Evolutionary conservation across 208 protist species (phyloP).

Genomic region (Endotrypanum monterogeii): DNA sequence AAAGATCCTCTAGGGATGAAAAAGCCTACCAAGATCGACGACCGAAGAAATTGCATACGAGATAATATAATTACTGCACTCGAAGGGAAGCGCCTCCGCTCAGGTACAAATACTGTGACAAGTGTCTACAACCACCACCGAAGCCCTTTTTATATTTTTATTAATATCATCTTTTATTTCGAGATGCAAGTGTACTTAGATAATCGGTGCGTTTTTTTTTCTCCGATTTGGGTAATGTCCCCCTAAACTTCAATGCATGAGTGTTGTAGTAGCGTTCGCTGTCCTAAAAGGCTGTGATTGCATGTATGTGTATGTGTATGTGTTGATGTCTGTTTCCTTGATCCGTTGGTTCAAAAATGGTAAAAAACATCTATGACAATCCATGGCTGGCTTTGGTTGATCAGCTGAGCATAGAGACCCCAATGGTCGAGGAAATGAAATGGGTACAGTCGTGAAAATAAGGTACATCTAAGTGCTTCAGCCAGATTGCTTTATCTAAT

Average conservation of each 20-base stretch:
- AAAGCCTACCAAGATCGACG: background rate
- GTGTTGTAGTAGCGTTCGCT: too few relatives aligned
- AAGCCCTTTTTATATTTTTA: background rate
- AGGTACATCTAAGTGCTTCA: background rate
- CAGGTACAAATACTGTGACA: background rate
- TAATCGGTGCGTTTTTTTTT: conserved; percentile 1
- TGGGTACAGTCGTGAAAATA: background rate
- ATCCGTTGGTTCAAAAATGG: background rate
- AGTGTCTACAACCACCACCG: conserved; percentile 5
- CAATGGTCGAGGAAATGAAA: background rate
- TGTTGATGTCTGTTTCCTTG: conserved; percentile 5
- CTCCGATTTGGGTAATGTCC: background rate
- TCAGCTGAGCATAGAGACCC: background rate
- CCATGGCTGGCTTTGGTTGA: background rate
- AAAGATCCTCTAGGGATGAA: background rate
- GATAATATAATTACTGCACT: background rate
- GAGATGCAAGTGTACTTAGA: background rate
- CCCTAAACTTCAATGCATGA: background rate
- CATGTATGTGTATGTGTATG: too few relatives aligned
- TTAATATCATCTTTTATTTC: background rate
- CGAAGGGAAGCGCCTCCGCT: background rate
- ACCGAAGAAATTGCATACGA: background rate
- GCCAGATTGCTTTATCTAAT: background rate
- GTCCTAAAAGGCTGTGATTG: too few relatives aligned
- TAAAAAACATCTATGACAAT: background rate